phyloP scores from a whole-genome alignment of 345 rosid species.

The Trapa bicornis region DNA sequence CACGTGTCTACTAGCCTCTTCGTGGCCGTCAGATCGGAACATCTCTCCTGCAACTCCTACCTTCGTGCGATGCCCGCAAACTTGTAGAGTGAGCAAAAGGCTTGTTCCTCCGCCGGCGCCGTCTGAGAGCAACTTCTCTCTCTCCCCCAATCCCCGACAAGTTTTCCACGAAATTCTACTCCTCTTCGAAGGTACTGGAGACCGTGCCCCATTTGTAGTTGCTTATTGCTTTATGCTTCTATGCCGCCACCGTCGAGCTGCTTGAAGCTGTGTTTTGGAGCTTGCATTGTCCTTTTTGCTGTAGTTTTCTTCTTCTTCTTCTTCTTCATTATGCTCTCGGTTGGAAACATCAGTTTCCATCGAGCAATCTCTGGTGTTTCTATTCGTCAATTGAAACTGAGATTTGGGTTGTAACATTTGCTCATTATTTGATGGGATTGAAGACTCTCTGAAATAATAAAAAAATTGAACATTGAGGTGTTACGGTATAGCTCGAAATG shows the following conservation, averaged over 20 bases:
- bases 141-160: background rate
- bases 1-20: background rate
- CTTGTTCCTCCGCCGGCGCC: conserved; percentile 1
- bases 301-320: background rate
- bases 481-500: background rate
- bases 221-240: background rate
- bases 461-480: background rate
- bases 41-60: background rate
- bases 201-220: background rate
- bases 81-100: background rate
- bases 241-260: background rate
- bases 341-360: too few relatives aligned
- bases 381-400: background rate
- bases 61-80: background rate
- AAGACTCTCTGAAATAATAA: background rate
- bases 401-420: background rate
- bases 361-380: background rate
- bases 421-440: too few relatives aligned
- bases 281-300: background rate
- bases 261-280: conserved; percentile 1
- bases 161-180: conserved; percentile 1
- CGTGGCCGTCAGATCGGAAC: conserved; percentile 3
- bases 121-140: background rate
- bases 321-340: background rate
- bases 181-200: conserved; percentile 1